Evolutionary conservation across 2,329 filamentous ascomycete species (phyloP).

Genomic region (Phaeoacremonium minimum): DNA sequence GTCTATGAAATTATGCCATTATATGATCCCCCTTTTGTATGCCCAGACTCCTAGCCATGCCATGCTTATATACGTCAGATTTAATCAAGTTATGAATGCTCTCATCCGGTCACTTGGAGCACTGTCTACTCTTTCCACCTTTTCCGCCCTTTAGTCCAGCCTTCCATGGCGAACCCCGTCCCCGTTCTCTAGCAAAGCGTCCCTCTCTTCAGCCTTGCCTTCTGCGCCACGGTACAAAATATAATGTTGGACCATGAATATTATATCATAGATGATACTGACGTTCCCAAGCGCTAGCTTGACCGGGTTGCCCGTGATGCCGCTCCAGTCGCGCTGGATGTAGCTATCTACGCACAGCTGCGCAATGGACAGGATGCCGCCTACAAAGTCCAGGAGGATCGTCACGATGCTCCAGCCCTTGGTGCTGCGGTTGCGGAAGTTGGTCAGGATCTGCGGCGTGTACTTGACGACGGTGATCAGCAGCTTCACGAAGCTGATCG

Average conservation of each 20-base stretch:
- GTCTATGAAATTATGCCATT: too few relatives aligned
- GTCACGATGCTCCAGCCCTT: conserved; percentile 81
- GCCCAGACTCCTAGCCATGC: too few relatives aligned
- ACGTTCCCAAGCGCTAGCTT: conserved; percentile 86
- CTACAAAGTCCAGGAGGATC: conserved; percentile 78
- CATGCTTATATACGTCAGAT: too few relatives aligned
- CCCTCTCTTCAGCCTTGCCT: conserved; percentile 26
- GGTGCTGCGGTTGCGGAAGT: conserved; percentile 82
- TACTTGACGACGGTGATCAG: conserved; percentile 89
- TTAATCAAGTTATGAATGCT: too few relatives aligned
- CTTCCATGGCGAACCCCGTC: conserved; percentile 22
- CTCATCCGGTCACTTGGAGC: too few relatives aligned
- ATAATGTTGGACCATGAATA: conserved; percentile 90
- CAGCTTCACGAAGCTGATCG: conserved; percentile 84
- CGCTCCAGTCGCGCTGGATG: conserved; percentile 81
- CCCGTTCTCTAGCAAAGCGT: conserved; percentile 28
- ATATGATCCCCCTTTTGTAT: too few relatives aligned
- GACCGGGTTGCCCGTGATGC: conserved; percentile 84
- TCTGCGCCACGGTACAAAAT: conserved; percentile 57
- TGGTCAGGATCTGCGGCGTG: conserved; percentile 77
- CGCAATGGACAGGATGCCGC: conserved; percentile 74
- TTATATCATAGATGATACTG: conserved; percentile 76
- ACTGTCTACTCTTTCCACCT: not conserved
- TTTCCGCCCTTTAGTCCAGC: conserved; percentile 18
- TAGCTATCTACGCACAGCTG: conserved; percentile 85